A percentile compares a stretch with the other conserved stretches of the same genome.
Evolutionary conservation across 2,329 filamentous ascomycete species (phyloP).

Genomic region (Scedosporium apiospermum): DNA sequence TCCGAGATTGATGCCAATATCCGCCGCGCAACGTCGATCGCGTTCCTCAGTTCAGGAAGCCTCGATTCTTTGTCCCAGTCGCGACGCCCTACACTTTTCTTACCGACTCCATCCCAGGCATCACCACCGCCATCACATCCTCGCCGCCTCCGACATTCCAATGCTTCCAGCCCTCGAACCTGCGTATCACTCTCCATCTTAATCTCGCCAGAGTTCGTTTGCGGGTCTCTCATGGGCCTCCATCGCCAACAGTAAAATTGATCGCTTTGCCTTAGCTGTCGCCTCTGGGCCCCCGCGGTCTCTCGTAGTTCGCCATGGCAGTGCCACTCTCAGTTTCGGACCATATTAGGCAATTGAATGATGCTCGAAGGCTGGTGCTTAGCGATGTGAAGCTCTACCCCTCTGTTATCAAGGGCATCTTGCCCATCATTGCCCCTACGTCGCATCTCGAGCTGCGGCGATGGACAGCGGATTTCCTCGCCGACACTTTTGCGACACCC

Average conservation of each 20-base stretch:
- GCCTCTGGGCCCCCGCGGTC: neutral
- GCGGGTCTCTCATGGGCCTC: neutral
- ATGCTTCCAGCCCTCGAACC: too few species aligned
- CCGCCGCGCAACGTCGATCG: too few species aligned
- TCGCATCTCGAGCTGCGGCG: constrained; percentile 72
- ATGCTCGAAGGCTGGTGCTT: constrained; percentile 82
- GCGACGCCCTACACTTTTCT: too few species aligned
- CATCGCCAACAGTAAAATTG: neutral
- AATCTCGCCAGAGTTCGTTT: neutral
- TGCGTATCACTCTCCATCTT: too few species aligned
- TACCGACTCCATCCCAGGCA: too few species aligned
- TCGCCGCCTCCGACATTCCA: too few species aligned
- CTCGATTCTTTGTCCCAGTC: too few species aligned
- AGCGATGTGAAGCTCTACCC: constrained; percentile 81
- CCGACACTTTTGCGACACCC: constrained; percentile 93
- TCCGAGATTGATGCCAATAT: too few species aligned
- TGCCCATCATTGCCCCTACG: constrained; percentile 77
- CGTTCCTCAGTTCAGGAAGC: too few species aligned
- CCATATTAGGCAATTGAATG: constrained; percentile 79
- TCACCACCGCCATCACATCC: too few species aligned
- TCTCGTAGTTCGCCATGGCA: constrained; percentile 35
- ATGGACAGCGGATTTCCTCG: constrained; percentile 95
- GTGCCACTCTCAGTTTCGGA: constrained; percentile 53
- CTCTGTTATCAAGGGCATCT: constrained; percentile 81
- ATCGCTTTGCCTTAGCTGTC: neutral